A percentile compares a stretch with the other conserved stretches of the same genome.
These are phyloP conservation scores for Fusarium graminum DNA, from an alignment of 2,329 filamentous ascomycete genomes.

Conservation along the genomic window DNA sequence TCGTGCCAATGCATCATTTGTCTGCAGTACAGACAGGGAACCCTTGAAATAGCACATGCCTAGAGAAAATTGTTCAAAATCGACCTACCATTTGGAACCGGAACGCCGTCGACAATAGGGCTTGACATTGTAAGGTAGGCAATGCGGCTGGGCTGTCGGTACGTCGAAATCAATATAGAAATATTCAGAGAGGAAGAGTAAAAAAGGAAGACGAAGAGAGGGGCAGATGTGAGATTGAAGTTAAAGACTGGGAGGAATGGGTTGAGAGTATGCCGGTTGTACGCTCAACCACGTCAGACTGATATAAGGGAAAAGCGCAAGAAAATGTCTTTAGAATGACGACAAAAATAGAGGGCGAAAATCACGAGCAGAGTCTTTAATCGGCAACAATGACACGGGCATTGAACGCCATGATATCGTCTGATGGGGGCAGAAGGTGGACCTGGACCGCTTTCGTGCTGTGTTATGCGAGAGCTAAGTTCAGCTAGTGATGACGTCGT, in stretches of 20 bases:
- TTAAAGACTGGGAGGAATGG: constrained; percentile 17
- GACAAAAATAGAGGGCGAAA: constrained; percentile 10
- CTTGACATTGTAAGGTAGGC: constrained; percentile 35
- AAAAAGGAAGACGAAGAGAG: constrained; percentile 9
- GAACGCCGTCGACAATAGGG: constrained; percentile 19
- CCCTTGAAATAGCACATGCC: not conserved
- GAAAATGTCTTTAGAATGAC: constrained; percentile 2
- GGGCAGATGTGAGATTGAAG: not conserved
- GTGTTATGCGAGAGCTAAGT: constrained; percentile 21
- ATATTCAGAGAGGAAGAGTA: constrained; percentile 20
- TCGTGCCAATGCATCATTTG: constrained; percentile 5
- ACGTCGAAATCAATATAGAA: constrained; percentile 8
- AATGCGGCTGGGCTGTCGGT: constrained; percentile 7
- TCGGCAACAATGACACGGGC: constrained; percentile 30
- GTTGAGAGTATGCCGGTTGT: constrained; percentile 9
- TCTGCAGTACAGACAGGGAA: constrained; percentile 10
- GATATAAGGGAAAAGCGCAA: constrained; percentile 3
- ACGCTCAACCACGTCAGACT: constrained; percentile 35
- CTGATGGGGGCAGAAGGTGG: constrained; percentile 36
- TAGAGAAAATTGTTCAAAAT: constrained; percentile 1
- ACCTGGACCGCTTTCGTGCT: constrained; percentile 42
- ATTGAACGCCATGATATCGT: constrained; percentile 36
- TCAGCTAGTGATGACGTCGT: constrained; percentile 36
- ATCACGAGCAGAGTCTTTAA: constrained; percentile 23
- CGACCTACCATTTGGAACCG: constrained; percentile 40